Evolutionary conservation across 352 stramenopile species (phyloP).

Genomic region (Globisporangium ultimum): DNA sequence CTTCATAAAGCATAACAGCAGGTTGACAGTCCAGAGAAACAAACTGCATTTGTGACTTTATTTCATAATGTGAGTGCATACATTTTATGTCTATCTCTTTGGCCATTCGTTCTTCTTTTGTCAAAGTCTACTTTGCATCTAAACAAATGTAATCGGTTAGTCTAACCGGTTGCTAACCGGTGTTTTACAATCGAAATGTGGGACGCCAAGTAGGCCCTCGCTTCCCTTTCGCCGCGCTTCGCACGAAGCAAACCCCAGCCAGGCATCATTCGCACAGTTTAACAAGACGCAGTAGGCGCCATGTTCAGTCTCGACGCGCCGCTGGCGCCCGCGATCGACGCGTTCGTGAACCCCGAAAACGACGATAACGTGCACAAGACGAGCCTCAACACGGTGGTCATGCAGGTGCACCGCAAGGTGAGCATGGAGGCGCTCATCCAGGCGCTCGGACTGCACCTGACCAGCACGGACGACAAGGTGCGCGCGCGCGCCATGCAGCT

Average conservation of each 20-base stretch:
- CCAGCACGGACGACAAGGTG: constrained; percentile 74
- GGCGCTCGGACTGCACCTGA: constrained; percentile 66
- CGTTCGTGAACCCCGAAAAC: constrained; percentile 84
- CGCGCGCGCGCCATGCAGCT: constrained; percentile 78
- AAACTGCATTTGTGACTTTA: too few relatives aligned
- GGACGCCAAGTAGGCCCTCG: constrained; percentile 5
- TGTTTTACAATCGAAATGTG: neutral
- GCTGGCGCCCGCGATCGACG: constrained; percentile 79
- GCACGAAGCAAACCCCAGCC: neutral
- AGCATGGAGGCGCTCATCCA: constrained; percentile 80
- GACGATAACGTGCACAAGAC: constrained; percentile 82
- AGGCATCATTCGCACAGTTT: neutral
- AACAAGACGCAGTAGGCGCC: neutral
- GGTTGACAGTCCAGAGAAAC: too few relatives aligned
- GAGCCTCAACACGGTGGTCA: constrained; percentile 84
- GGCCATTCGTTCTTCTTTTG: too few relatives aligned
- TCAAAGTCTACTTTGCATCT: too few relatives aligned
- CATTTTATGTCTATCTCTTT: too few relatives aligned
- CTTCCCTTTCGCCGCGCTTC: too few relatives aligned
- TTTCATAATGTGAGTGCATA: too few relatives aligned
- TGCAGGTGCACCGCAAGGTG: constrained; percentile 81
- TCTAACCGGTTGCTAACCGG: too few relatives aligned
- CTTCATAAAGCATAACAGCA: too few relatives aligned
- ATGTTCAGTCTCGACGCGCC: constrained; percentile 87
- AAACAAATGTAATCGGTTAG: too few relatives aligned